Percentiles rank a stretch among this genome's conserved stretches.
Conservation (phyloP, 495 filamentous ascomycete species). For the Penicillium odoratum region DNA sequence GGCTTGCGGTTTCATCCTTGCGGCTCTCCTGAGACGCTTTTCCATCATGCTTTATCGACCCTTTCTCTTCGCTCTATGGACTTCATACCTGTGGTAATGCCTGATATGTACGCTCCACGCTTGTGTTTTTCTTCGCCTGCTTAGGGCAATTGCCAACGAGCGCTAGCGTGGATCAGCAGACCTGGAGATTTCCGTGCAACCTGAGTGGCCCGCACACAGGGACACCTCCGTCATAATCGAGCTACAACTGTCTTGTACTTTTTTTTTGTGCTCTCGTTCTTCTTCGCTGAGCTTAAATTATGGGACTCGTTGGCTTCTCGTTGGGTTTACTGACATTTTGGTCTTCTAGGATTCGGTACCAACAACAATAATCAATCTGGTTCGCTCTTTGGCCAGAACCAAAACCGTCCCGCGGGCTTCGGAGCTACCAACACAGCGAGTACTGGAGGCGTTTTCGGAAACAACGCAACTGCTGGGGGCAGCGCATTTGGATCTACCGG, state of each 20-base stretch:
- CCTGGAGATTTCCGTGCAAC: background rate
- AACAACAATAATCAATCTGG: slow-evolving; percentile 34
- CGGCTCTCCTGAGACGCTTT: background rate
- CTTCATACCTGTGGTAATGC: background rate
- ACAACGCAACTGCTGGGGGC: slow-evolving; percentile 40
- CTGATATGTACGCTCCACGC: slow-evolving; percentile 1
- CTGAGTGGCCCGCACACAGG: background rate
- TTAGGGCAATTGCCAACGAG: background rate
- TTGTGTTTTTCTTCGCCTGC: slow-evolving; percentile 1
- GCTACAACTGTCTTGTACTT: background rate
- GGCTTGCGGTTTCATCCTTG: slow-evolving; percentile 36
- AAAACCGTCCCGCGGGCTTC: slow-evolving; percentile 47
- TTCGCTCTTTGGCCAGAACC: slow-evolving; percentile 40
- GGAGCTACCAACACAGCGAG: slow-evolving; percentile 43
- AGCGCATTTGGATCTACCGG: slow-evolving; percentile 26
- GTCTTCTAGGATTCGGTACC: slow-evolving; percentile 38
- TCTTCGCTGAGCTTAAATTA: slow-evolving; percentile 6
- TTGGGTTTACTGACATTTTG: slow-evolving; percentile 19
- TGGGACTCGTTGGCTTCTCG: slow-evolving; percentile 2
- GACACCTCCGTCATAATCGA: background rate
- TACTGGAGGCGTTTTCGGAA: slow-evolving; percentile 29
- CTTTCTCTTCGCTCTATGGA: background rate
- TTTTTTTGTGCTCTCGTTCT: background rate
- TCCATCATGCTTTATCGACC: slow-evolving; percentile 1
- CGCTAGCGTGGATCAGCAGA: slow-evolving; percentile 3